These are phyloP conservation scores for Stachybotrys chartarum DNA, from an alignment of 2,329 filamentous ascomycete genomes.

Conservation along the genomic window DNA sequence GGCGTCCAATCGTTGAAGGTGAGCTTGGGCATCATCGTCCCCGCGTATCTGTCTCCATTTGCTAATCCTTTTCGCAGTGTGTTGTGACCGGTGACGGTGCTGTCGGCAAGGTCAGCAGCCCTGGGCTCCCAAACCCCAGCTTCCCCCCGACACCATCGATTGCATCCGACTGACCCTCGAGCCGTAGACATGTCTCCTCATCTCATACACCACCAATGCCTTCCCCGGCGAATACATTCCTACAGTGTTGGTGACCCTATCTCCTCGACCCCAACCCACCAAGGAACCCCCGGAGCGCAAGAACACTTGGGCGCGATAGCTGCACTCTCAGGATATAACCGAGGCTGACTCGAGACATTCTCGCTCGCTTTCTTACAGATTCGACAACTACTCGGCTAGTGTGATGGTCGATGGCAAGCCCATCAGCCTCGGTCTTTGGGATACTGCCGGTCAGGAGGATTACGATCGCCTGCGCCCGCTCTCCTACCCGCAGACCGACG, in stretches of 20 bases:
- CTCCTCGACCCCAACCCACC: not conserved
- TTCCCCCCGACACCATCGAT: not conserved
- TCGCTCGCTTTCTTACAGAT: constrained; percentile 43
- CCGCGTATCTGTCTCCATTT: not conserved
- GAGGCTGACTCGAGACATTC: constrained; percentile 8
- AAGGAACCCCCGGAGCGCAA: not conserved
- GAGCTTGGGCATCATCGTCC: constrained; percentile 20
- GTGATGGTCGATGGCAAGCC: constrained; percentile 99
- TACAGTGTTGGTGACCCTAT: constrained; percentile 67
- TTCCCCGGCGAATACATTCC: constrained; percentile 99
- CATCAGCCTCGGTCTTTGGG: constrained; percentile 94
- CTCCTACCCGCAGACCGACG: constrained; percentile 96
- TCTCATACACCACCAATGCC: constrained; percentile 98
- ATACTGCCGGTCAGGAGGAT: constrained; percentile 98
- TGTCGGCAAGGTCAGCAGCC: constrained; percentile 74
- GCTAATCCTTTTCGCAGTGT: constrained; percentile 53
- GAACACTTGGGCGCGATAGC: not conserved
- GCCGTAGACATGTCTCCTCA: constrained; percentile 87
- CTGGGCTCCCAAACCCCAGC: constrained; percentile 4
- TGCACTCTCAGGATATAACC: constrained; percentile 1
- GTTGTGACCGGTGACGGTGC: constrained; percentile 99
- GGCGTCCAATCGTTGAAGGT: constrained; percentile 92
- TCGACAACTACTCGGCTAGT: constrained; percentile 98
- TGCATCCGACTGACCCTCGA: not conserved
- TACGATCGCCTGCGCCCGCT: constrained; percentile 92